Percentiles rank a stretch among this genome's conserved stretches.
Conservation (phyloP, 2,329 filamentous ascomycete species). For the Cladosporium sp. region DNA sequence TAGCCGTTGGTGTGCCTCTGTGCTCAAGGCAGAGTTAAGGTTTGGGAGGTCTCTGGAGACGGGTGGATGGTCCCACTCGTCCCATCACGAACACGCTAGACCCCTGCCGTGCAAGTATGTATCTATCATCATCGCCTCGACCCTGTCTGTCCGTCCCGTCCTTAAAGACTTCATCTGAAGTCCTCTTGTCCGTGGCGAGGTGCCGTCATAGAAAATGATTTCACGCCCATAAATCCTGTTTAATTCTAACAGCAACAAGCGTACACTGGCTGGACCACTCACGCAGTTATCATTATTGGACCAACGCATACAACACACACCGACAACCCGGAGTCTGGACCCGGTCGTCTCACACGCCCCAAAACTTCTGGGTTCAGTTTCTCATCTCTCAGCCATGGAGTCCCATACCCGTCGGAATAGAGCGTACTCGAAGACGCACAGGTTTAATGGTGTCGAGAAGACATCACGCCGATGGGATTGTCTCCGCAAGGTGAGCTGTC, state of each 20-base stretch:
- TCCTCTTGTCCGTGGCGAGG: neutral
- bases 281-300: neutral
- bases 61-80: neutral
- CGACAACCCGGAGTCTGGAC: neutral
- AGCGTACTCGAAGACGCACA: neutral
- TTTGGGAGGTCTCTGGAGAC: conserved; percentile 13
- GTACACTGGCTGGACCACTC: conserved; percentile 18
- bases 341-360: neutral
- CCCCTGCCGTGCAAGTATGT: conserved; percentile 8
- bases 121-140: conserved; percentile 9
- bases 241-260: neutral
- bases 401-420: neutral
- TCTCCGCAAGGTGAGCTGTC: conserved; percentile 25
- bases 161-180: conserved; percentile 3
- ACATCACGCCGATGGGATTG: conserved; percentile 25
- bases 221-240: conserved; percentile 1
- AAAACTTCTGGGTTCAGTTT: neutral
- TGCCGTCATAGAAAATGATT: neutral
- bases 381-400: neutral
- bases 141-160: conserved; percentile 2
- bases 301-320: neutral
- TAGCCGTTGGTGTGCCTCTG: conserved; percentile 15
- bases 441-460: conserved; percentile 14
- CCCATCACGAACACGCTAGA: conserved; percentile 5
- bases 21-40: conserved; percentile 5